These are phyloP conservation scores for Scenedesmus sp. DNA, from an alignment of 163 green algal species.

Conservation along the genomic window DNA sequence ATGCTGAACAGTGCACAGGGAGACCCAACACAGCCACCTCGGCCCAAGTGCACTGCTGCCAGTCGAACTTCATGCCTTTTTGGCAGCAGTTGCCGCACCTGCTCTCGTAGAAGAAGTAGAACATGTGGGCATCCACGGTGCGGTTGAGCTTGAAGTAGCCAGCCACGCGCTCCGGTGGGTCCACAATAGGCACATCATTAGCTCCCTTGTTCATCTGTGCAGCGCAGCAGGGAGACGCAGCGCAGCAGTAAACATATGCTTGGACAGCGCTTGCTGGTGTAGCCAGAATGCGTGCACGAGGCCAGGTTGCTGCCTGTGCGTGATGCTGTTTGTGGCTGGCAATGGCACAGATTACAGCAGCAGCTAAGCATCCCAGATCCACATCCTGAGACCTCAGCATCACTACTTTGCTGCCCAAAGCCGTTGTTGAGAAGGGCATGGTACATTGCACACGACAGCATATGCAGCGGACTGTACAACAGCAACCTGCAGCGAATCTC, in stretches of 20 bases:
- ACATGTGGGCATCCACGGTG: slow-evolving; percentile 86
- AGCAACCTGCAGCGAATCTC: background rate
- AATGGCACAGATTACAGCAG: background rate
- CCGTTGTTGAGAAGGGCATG: background rate
- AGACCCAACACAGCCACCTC: no score
- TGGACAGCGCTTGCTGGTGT: background rate
- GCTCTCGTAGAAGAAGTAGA: slow-evolving; percentile 93
- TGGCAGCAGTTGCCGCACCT: slow-evolving; percentile 41
- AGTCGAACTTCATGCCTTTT: no score
- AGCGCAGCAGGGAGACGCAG: background rate
- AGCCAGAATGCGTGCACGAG: background rate
- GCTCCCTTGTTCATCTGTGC: background rate
- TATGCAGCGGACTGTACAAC: background rate
- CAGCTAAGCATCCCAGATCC: background rate
- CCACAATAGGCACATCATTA: slow-evolving; percentile 56
- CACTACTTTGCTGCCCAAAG: background rate
- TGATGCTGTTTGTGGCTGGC: background rate
- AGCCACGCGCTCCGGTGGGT: slow-evolving; percentile 67
- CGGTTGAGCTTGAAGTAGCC: slow-evolving; percentile 78
- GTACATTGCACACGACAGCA: background rate
- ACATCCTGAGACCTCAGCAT: background rate
- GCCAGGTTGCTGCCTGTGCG: background rate
- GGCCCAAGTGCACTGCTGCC: no score
- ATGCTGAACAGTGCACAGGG: no score
- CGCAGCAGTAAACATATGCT: background rate